Percentiles rank a stretch among this genome's conserved stretches.
Conservation (phyloP, 2,329 filamentous ascomycete genomes). For the Annulohypoxylon truncatum region DNA sequence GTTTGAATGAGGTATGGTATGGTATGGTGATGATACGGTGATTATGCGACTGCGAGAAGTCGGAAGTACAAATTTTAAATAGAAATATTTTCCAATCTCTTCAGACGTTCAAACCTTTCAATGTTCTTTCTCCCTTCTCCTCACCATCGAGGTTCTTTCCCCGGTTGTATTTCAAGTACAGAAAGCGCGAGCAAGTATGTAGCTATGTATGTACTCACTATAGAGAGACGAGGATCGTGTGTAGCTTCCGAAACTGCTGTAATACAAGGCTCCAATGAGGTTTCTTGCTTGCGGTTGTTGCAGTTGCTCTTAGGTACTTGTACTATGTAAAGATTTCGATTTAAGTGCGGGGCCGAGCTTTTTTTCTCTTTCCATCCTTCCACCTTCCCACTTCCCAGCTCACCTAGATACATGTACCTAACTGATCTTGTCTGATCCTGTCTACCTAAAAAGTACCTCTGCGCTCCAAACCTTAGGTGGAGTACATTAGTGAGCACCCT, state of each 20-base stretch:
- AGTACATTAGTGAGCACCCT: neutral
- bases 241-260: slow-evolving; percentile 33
- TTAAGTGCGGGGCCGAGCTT: slow-evolving; percentile 34
- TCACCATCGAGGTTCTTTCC: neutral
- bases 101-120: neutral
- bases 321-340: slow-evolving; percentile 35
- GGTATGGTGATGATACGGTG: slow-evolving; percentile 16
- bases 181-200: no score
- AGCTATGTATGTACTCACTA: slow-evolving; percentile 1
- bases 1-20: slow-evolving; percentile 1
- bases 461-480: slow-evolving; percentile 1
- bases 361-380: neutral
- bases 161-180: neutral
- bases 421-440: neutral
- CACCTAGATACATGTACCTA: slow-evolving; percentile 22
- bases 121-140: neutral
- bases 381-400: slow-evolving; percentile 19
- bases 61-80: slow-evolving; percentile 2
- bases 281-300: slow-evolving; percentile 13
- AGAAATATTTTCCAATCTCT: neutral
- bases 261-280: slow-evolving; percentile 36
- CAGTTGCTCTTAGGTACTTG: slow-evolving; percentile 31
- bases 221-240: slow-evolving; percentile 36
- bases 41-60: slow-evolving; percentile 14
- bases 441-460: slow-evolving; percentile 17